Base-by-base conservation (phyloP, 305 asterid genomes). In the Petunia hybrid region DNA sequence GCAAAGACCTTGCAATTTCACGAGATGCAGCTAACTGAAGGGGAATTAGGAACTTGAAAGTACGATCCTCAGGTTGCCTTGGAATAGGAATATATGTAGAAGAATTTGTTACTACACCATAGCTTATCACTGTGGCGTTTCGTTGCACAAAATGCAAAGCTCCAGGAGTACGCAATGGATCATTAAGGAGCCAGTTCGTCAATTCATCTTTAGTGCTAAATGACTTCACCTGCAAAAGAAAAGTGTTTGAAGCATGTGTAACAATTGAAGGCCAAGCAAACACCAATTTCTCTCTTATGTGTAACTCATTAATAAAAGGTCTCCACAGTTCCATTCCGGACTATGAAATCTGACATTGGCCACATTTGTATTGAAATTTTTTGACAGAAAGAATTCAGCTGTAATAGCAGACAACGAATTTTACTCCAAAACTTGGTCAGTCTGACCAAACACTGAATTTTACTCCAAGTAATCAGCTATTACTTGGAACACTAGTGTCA, bases 1-100 rank as follows among this genome's bases (percentile, higher is more conserved):
- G 63, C 22, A 88, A 56, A 40, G 86, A 86, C 81, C 89, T 85
- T 3, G 85, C 82, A 76, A 86, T 85, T 74, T 87, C 91, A 13
- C 87, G 85, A 8, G 83, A 82, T 8, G 87, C 89, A 45, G 90
- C 88, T 42, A 83, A 65, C 41, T 88, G 91, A 31, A 88, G 86
- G 31, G 90, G 91, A 53, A 87, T 77, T 71, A 76, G 90, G 81
- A 78, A 87, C 48, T 86, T 86, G 82, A 86, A 86, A 64, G 82
- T 45, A 1, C 86, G 87, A 85, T 86, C 90, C 84, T 88, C 89
- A 67, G 35, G 6, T 55, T 53, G 74, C 76, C 91, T 87, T 56
- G 86, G 87, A 42, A 83, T 64, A 39, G 40, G 40, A 14, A 22
- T 48, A 42, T 70, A 59, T 66, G 90, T 56, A 10, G 81, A 80